These are phyloP conservation scores for Wickerhamiella shivajii DNA, from an alignment of 805 yeast genomes.

Conservation along the genomic window DNA sequence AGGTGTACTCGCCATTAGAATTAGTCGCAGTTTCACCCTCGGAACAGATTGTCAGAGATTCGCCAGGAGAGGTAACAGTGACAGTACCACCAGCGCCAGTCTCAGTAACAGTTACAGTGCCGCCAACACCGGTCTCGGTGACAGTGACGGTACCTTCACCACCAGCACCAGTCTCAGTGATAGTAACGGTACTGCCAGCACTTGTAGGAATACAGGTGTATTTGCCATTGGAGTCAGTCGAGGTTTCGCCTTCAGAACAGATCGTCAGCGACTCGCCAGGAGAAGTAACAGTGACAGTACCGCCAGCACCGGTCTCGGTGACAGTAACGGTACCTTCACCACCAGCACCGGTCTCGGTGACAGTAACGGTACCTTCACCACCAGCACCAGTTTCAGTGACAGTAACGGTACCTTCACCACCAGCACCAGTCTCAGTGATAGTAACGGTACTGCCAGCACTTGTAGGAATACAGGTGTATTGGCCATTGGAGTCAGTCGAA, in stretches of 20 bases:
- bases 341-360: slow-evolving; percentile 11
- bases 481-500: slow-evolving; percentile 9
- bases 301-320: slow-evolving; percentile 6
- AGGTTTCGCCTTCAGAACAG: slow-evolving; percentile 2
- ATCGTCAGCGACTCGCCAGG: not conserved
- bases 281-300: slow-evolving; percentile 3
- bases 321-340: slow-evolving; percentile 6
- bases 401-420: slow-evolving; percentile 4
- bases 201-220: slow-evolving; percentile 13
- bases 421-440: slow-evolving; percentile 9
- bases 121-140: slow-evolving; percentile 11
- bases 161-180: slow-evolving; percentile 3
- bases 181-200: slow-evolving; percentile 11
- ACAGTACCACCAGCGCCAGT: slow-evolving; percentile 17
- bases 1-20: slow-evolving; percentile 2
- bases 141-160: too few species aligned
- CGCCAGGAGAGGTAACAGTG: slow-evolving; percentile 8
- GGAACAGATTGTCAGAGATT: slow-evolving; percentile 3
- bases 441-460: slow-evolving; percentile 10
- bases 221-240: slow-evolving; percentile 2
- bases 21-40: not conserved
- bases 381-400: slow-evolving; percentile 12
- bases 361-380: slow-evolving; percentile 9
- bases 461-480: slow-evolving; percentile 12
- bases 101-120: slow-evolving; percentile 14